phyloP scores from a whole-genome alignment of 2,329 filamentous ascomycete genomes.

The Emergomyces pasteurianus region DNA sequence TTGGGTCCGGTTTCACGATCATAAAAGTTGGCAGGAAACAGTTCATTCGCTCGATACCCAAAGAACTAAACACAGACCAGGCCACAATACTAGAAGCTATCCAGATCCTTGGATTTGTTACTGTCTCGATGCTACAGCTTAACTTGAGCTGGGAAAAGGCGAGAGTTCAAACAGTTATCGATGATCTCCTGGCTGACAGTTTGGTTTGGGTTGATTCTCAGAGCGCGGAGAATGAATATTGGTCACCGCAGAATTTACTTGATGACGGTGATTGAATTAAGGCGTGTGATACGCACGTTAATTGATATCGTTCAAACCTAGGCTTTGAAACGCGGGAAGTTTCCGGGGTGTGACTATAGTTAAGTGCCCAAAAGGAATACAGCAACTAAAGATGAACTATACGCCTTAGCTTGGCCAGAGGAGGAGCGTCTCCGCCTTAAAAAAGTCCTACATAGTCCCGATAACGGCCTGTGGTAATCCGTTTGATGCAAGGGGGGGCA shows the following conservation, averaged over 20 bases:
- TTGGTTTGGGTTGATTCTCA: slow-evolving; percentile 92
- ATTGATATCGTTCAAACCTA: not conserved
- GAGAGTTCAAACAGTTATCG: slow-evolving; percentile 75
- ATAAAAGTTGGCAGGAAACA: slow-evolving; percentile 70
- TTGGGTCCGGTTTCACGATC: slow-evolving; percentile 79
- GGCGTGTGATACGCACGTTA: not conserved
- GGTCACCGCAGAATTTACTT: slow-evolving; percentile 44
- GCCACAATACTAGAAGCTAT: slow-evolving; percentile 83
- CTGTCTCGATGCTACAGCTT: slow-evolving; percentile 71
- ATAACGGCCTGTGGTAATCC: not conserved
- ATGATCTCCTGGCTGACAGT: slow-evolving; percentile 78
- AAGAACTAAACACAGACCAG: slow-evolving; percentile 91
- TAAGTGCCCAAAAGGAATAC: not conserved
- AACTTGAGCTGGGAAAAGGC: slow-evolving; percentile 81
- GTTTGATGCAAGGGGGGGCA: not conserved
- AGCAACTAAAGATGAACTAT: not conserved
- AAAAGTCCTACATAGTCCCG: not conserved
- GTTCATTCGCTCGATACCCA: slow-evolving; percentile 85
- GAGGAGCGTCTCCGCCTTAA: not conserved
- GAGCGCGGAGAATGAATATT: slow-evolving; percentile 80
- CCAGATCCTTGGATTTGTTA: slow-evolving; percentile 81
- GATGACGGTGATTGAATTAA: slow-evolving; percentile 29
- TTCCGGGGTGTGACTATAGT: not conserved
- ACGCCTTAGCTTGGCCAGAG: not conserved
- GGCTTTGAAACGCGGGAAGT: not conserved